Conservation (phyloP, 768 basidiomycete genomes). For the Termitomyces sp. region DNA sequence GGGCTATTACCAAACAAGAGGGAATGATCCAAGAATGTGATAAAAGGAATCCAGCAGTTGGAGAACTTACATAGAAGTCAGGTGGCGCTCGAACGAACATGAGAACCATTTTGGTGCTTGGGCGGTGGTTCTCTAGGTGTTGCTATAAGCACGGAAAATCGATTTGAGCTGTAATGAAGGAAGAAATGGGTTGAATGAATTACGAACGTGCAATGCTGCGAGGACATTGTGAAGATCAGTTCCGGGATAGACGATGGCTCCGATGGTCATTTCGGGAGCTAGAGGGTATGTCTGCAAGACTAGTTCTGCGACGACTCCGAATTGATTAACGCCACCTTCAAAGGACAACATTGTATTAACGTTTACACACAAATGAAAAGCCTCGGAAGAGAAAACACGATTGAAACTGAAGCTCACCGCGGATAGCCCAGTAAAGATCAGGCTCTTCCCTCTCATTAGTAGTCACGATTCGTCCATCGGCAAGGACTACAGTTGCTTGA, state of each 20-base stretch:
- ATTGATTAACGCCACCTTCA: constrained; percentile 18
- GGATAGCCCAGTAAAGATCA: constrained; percentile 22
- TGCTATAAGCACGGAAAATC: not conserved
- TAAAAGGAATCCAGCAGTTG: not conserved
- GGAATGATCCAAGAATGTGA: too few species aligned
- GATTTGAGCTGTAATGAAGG: not conserved
- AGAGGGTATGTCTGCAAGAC: constrained; percentile 11
- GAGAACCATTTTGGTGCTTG: not conserved
- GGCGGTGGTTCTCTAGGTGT: not conserved
- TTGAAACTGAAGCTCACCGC: constrained; percentile 13
- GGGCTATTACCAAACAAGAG: not conserved
- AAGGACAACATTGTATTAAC: not conserved
- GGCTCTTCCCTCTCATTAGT: constrained; percentile 15
- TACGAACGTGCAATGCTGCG: constrained; percentile 4
- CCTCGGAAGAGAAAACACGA: not conserved
- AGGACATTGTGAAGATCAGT: constrained; percentile 10
- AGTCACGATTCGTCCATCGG: constrained; percentile 14
- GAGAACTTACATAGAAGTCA: not conserved
- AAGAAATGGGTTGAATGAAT: not conserved
- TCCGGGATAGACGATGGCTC: constrained; percentile 12
- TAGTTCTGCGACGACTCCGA: constrained; percentile 18
- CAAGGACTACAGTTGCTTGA: constrained; percentile 15
- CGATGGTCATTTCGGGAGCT: constrained; percentile 3
- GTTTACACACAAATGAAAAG: not conserved
- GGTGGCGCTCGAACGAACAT: not conserved